Evolutionary conservation across 805 yeast genomes (phyloP).

Genomic region (Wickerhamomyces silvicola): DNA sequence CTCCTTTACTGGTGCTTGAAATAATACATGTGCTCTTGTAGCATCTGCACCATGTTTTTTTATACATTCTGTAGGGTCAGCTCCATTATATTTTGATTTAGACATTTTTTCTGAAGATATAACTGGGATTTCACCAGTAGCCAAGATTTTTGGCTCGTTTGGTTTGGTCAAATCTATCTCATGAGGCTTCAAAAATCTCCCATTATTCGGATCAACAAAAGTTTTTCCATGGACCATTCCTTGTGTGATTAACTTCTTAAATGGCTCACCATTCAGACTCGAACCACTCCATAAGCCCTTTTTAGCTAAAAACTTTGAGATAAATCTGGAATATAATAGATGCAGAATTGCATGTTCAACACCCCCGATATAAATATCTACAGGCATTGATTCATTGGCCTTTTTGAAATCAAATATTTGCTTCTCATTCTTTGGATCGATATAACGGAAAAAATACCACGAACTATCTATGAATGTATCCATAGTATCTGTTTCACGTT

Average conservation of each 20-base stretch:
- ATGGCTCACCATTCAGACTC: slow-evolving; percentile 65
- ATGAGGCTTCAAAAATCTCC: slow-evolving; percentile 70
- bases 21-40: slow-evolving; percentile 85
- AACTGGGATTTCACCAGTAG: slow-evolving; percentile 44
- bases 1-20: slow-evolving; percentile 85
- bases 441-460: slow-evolving; percentile 87
- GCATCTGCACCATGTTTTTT: slow-evolving; percentile 84
- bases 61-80: slow-evolving; percentile 79
- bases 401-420: slow-evolving; percentile 46
- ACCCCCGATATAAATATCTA: slow-evolving; percentile 90
- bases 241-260: slow-evolving; percentile 75
- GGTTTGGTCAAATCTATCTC: slow-evolving; percentile 49
- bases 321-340: slow-evolving; percentile 76
- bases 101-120: slow-evolving; percentile 89
- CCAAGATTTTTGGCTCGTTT: slow-evolving; percentile 37
- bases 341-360: slow-evolving; percentile 96
- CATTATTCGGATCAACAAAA: slow-evolving; percentile 60
- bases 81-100: slow-evolving; percentile 91
- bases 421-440: slow-evolving; percentile 59
- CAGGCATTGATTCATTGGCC: slow-evolving; percentile 61
- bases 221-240: slow-evolving; percentile 99
- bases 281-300: slow-evolving; percentile 66
- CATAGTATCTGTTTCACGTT: slow-evolving; percentile 96
- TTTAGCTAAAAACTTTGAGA: slow-evolving; percentile 69
- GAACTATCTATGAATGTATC: slow-evolving; percentile 98